phyloP scores from a whole-genome alignment of 2,329 filamentous ascomycete species.

The Penicillium expansum region DNA sequence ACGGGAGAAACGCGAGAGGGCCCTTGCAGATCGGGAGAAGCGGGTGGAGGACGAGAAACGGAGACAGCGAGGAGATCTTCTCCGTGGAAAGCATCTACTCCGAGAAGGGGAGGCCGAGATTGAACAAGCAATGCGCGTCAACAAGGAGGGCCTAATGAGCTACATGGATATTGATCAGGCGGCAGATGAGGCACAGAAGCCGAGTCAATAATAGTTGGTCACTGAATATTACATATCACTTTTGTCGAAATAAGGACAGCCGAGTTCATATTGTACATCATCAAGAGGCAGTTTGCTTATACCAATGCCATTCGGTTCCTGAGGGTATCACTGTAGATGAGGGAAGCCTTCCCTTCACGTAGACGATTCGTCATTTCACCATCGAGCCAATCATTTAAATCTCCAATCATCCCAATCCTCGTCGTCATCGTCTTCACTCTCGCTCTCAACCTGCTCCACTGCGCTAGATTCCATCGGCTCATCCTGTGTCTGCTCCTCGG shows the following conservation, averaged over 20 bases:
- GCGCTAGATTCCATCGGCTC: conserved; percentile 24
- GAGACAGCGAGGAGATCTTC: conserved; percentile 39
- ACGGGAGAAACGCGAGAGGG: conserved; percentile 45
- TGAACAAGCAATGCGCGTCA: conserved; percentile 44
- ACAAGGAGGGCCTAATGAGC: conserved; percentile 43
- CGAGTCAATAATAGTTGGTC: conserved; percentile 11
- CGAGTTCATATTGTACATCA: conserved; percentile 14
- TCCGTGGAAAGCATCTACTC: conserved; percentile 43
- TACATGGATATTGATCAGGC: conserved; percentile 35
- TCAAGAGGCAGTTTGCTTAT: conserved; percentile 12
- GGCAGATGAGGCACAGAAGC: conserved; percentile 8
- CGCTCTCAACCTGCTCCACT: conserved; percentile 38
- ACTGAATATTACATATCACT: conserved; percentile 6
- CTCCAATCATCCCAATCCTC: conserved; percentile 48
- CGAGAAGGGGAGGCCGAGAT: conserved; percentile 46
- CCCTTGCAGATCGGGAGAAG: conserved; percentile 44
- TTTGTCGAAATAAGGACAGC: conserved; percentile 2
- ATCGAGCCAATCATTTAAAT: conserved; percentile 30
- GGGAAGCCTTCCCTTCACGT: conserved; percentile 24
- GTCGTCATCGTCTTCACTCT: conserved; percentile 58
- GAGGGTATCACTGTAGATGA: conserved; percentile 39
- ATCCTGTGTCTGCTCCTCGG: conserved; percentile 27
- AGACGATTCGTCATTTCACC: conserved; percentile 24
- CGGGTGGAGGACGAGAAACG: conserved; percentile 45
- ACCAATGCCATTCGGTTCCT: conserved; percentile 24